These are phyloP conservation scores for Leishmania tarentolae DNA, from an alignment of 208 protist genomes.

Conservation along the genomic window DNA sequence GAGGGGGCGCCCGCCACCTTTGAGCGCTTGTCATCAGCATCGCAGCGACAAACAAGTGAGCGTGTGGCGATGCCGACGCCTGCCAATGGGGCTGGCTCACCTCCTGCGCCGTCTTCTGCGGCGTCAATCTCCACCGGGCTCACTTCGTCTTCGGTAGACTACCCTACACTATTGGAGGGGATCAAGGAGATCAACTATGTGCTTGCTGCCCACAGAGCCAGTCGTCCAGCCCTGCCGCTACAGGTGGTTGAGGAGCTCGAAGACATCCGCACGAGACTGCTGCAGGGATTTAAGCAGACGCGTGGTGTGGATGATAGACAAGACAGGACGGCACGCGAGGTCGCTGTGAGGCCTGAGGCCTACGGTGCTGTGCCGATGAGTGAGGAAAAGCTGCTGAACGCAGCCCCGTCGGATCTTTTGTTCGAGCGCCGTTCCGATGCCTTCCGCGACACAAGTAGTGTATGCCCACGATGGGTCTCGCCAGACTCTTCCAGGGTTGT, in stretches of 20 bases:
- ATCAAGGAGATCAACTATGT: constrained; percentile 47
- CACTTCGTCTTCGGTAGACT: constrained; percentile 9
- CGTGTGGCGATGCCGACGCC: neutral
- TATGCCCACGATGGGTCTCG: constrained; percentile 33
- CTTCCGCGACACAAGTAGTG: neutral
- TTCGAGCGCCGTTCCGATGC: neutral
- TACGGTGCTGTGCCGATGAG: neutral
- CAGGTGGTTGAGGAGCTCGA: constrained; percentile 46
- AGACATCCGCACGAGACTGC: constrained; percentile 37
- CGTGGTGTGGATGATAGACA: neutral
- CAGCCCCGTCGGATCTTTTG: neutral
- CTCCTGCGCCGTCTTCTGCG: neutral
- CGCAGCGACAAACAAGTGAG: neutral
- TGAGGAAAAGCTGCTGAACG: too few species aligned
- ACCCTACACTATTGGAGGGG: constrained; percentile 29
- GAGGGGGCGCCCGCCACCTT: neutral
- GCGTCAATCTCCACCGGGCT: neutral
- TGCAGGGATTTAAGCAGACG: constrained; percentile 14
- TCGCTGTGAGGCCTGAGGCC: neutral
- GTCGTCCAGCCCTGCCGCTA: constrained; percentile 24
- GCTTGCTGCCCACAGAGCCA: constrained; percentile 29
- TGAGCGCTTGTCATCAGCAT: neutral
- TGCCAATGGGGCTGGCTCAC: neutral
- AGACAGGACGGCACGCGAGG: neutral
- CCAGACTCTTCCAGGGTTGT: constrained; percentile 24